These are phyloP conservation scores for Xylaria palmicola DNA, from an alignment of 495 filamentous ascomycete species.

Conservation along the genomic window DNA sequence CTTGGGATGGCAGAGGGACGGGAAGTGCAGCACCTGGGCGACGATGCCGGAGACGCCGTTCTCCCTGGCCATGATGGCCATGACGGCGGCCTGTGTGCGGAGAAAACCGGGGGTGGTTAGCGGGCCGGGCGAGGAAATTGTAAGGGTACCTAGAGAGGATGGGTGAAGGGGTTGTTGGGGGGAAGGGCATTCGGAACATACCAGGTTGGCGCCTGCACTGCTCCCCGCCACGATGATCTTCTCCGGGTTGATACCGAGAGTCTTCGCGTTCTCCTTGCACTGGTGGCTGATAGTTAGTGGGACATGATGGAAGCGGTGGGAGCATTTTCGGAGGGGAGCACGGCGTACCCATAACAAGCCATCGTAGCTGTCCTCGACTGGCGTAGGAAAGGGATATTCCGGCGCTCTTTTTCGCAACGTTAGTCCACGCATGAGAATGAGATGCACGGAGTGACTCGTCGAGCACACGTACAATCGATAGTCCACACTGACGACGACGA, in stretches of 20 bases:
- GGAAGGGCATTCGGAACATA: not conserved
- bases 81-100: conserved; percentile 19
- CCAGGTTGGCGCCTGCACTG: conserved; percentile 26
- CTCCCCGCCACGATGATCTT: conserved; percentile 27
- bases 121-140: no score
- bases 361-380: conserved; percentile 24
- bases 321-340: no score
- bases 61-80: conserved; percentile 22
- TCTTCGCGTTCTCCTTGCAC: conserved; percentile 24
- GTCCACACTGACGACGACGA: conserved; percentile 25
- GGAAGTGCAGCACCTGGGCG: conserved; percentile 29
- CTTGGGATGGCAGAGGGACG: conserved; percentile 28
- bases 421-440: not conserved
- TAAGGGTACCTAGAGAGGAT: no score
- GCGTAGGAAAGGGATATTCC: conserved; percentile 22
- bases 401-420: conserved; percentile 21
- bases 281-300: conserved; percentile 3
- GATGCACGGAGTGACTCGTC: not conserved
- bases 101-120: no score
- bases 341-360: conserved; percentile 28
- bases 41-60: conserved; percentile 23
- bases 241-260: conserved; percentile 23
- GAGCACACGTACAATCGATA: conserved; percentile 23
- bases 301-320: no score
- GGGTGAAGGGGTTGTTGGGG: no score